Evolutionary conservation across 768 basidiomycete species (phyloP), one percentile per base, ranked within the genome.

Genomic region (Pisolithus microcarpus): DNA sequence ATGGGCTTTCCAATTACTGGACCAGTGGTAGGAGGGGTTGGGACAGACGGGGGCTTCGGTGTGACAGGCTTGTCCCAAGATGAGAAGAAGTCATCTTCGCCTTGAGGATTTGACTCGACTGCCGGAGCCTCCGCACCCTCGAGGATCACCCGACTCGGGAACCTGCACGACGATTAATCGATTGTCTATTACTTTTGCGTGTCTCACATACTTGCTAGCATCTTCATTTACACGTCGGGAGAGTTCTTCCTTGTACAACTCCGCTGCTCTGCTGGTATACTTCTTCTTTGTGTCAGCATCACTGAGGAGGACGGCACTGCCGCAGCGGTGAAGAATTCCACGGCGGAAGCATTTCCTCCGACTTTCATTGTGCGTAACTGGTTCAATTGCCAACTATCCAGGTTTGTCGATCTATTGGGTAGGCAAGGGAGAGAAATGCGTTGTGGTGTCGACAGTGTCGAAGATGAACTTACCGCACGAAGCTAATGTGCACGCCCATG

Each of bases 401-500:
- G 82, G 70, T 93, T 97, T 50, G 94, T 97, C 23, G 95, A 98
- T 56, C 94, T 94, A 67, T 58, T 49, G 48, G 55, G 46, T 60
- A 46, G 43, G 63, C 53, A 53, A 56, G 1, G 19, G 36, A 52
- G 44, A n/a, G 49, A 38, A 28, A 44, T 26, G 13, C 15, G 28
- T 23, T 2, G 15, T 11, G 6, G 43, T 8, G 28, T 24, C 3
- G 43, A 34, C 31, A 11, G 24, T 21, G 36, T 38, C 28, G 36
- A 19, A 3, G 11, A 36, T 10, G 47, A 9, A 68, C 84, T 60
- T 65, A 93, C 91, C 94, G 75, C 39, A 99, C 95, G 61, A 99
- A 99, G 56, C 84, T 89, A 68, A 99, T 93, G 65, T 99, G 96
- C 21, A 98, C 95, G 60, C 96, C 96, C 82, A 97, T 85, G 66